Evolutionary conservation across 2,329 filamentous ascomycete species (phyloP).

Genomic region (Thermomyces lanuginosus): DNA sequence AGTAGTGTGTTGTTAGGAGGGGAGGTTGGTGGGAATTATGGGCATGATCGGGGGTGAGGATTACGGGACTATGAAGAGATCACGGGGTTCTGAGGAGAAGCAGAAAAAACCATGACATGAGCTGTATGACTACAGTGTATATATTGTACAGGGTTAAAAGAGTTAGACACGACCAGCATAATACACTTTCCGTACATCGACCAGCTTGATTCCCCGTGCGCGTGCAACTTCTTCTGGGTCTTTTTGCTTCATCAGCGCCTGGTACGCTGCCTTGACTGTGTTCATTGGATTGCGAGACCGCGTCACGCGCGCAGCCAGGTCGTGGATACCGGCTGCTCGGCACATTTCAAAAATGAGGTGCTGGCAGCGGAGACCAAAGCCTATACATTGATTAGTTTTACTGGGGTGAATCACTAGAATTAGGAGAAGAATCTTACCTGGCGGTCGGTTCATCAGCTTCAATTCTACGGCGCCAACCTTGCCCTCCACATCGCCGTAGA

Average conservation of each 20-base stretch:
- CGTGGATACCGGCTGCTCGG: slow-evolving; percentile 67
- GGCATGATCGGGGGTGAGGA: slow-evolving; percentile 1
- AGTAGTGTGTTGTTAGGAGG: slow-evolving; percentile 9
- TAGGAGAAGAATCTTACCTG: slow-evolving; percentile 45
- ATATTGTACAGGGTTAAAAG: slow-evolving; percentile 1
- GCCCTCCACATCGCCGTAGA: slow-evolving; percentile 64
- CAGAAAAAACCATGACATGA: too few species aligned
- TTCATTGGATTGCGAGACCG: slow-evolving; percentile 95
- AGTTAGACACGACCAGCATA: slow-evolving; percentile 59
- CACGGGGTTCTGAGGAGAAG: too few species aligned
- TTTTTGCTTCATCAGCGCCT: slow-evolving; percentile 67
- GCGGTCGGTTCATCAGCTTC: slow-evolving; percentile 63
- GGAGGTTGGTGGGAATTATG: slow-evolving; percentile 2
- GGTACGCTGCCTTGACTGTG: slow-evolving; percentile 76
- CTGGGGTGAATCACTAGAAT: not conserved
- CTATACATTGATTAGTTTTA: slow-evolving; percentile 30
- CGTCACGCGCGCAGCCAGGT: slow-evolving; percentile 67
- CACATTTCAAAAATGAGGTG: slow-evolving; percentile 90
- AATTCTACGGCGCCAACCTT: slow-evolving; percentile 85
- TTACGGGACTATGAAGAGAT: slow-evolving; percentile 1
- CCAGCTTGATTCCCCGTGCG: slow-evolving; percentile 81
- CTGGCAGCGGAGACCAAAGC: slow-evolving; percentile 85
- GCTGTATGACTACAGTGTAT: slow-evolving; percentile 2
- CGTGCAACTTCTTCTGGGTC: slow-evolving; percentile 81
- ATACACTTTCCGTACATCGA: slow-evolving; percentile 93